Conservation (phyloP, 176 grass and related monocot genomes). For the Oryza brachyantha region DNA sequence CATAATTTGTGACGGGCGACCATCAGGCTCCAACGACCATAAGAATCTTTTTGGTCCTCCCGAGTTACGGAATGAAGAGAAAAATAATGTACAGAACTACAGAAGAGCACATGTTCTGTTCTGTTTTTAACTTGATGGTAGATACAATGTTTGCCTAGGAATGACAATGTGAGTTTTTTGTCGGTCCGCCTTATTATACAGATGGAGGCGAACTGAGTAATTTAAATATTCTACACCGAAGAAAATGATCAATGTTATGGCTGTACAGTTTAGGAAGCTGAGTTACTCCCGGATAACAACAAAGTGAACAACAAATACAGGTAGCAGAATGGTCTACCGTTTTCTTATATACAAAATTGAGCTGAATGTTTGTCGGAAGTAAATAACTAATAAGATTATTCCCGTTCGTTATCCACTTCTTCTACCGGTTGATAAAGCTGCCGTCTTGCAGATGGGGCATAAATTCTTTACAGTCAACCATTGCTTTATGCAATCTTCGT, state of each 20-base stretch:
- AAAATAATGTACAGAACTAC: slow-evolving; percentile 36
- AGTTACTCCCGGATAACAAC: slow-evolving; percentile 42
- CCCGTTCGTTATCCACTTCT: slow-evolving; percentile 33
- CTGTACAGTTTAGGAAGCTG: slow-evolving; percentile 70
- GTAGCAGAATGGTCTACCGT: slow-evolving; percentile 51
- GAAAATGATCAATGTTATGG: slow-evolving; percentile 50
- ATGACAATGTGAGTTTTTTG: slow-evolving; percentile 22
- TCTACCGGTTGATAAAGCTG: slow-evolving; percentile 47
- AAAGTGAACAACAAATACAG: slow-evolving; percentile 50
- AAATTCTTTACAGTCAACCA: slow-evolving; percentile 69
- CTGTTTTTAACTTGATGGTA: slow-evolving; percentile 1
- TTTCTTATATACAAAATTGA: slow-evolving; percentile 63
- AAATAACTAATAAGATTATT: slow-evolving; percentile 39
- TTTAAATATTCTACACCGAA: slow-evolving; percentile 57
- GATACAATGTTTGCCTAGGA: slow-evolving; percentile 31
- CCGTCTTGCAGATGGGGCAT: slow-evolving; percentile 73
- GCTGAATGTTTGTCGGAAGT: slow-evolving; percentile 46
- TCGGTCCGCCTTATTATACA: slow-evolving; percentile 32
- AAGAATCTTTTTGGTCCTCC: not conserved
- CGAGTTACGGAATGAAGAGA: not conserved
- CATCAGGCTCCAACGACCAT: not conserved
- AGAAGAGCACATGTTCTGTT: slow-evolving; percentile 7
- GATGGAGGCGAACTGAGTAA: slow-evolving; percentile 22
- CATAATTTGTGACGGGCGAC: not conserved
- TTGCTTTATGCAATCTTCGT: slow-evolving; percentile 54